Percentiles rank a stretch among this genome's conserved stretches.
Conservation (phyloP, 2,329 filamentous ascomycete species). For the Neopestalotiopsis sp. region DNA sequence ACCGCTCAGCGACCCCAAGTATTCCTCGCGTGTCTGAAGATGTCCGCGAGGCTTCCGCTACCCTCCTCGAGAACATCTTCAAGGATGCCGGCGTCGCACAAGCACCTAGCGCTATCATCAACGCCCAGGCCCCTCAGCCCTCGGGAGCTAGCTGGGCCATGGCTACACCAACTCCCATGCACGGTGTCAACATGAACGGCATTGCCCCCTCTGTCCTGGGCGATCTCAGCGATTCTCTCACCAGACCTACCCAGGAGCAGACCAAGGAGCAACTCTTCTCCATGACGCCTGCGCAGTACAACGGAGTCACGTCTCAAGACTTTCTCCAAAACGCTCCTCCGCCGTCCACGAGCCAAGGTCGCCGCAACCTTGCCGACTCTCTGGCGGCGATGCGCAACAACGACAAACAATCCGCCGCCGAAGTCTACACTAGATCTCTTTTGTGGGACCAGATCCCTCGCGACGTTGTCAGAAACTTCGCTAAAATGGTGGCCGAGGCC, state of each 20-base stretch:
- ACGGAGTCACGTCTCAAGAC: slow-evolving; percentile 77
- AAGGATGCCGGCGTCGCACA: slow-evolving; percentile 74
- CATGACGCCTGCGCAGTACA: slow-evolving; percentile 86
- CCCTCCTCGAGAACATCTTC: slow-evolving; percentile 79
- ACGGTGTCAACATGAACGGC: slow-evolving; percentile 50
- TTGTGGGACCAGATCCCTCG: slow-evolving; percentile 93
- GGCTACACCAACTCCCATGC: slow-evolving; percentile 44
- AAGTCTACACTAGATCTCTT: slow-evolving; percentile 90
- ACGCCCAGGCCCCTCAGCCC: slow-evolving; percentile 55
- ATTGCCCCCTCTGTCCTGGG: slow-evolving; percentile 66
- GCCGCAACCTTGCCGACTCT: slow-evolving; percentile 79
- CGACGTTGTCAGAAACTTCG: slow-evolving; percentile 91
- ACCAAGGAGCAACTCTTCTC: slow-evolving; percentile 87
- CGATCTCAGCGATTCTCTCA: slow-evolving; percentile 70
- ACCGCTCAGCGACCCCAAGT: slow-evolving; percentile 67
- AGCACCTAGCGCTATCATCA: slow-evolving; percentile 45
- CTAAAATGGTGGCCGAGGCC: slow-evolving; percentile 84
- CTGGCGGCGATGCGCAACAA: slow-evolving; percentile 78
- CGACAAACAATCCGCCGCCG: slow-evolving; percentile 76
- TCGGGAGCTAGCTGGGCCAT: slow-evolving; percentile 55
- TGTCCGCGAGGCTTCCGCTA: slow-evolving; percentile 77
- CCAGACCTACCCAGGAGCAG: slow-evolving; percentile 81
- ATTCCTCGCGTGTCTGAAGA: slow-evolving; percentile 82
- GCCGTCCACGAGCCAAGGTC: slow-evolving; percentile 64
- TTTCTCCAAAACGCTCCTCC: slow-evolving; percentile 65